These are phyloP conservation scores for Aspergillus fischeri DNA, from an alignment of 2,329 filamentous ascomycete genomes.

Conservation along the genomic window DNA sequence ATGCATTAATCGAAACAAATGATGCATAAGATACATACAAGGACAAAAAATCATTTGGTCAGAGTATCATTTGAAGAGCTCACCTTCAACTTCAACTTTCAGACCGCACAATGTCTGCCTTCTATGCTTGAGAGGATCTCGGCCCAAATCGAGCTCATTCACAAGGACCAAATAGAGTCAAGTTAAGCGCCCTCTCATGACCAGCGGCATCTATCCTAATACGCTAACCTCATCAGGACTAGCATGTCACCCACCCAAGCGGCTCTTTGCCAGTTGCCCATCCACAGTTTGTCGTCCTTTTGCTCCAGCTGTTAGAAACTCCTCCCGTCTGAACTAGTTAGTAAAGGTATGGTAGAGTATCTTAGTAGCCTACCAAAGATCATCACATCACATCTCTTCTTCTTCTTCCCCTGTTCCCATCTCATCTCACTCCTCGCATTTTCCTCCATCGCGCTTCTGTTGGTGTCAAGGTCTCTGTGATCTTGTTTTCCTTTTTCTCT, in stretches of 20 bases:
- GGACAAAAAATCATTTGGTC: background rate
- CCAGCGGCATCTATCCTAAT: background rate
- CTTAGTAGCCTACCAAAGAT: background rate
- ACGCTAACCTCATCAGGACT: conserved; percentile 14
- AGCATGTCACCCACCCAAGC: conserved; percentile 21
- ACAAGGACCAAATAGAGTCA: background rate
- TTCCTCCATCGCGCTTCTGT: conserved; percentile 22
- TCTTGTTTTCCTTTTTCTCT: conserved; percentile 5
- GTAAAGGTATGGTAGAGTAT: background rate
- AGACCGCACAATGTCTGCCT: background rate
- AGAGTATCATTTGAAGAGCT: background rate
- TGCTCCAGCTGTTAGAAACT: conserved; percentile 12
- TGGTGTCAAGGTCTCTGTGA: background rate
- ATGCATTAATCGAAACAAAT: background rate
- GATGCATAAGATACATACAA: background rate
- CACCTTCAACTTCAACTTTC: background rate
- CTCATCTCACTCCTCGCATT: conserved; percentile 22
- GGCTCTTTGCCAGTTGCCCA: conserved; percentile 21
- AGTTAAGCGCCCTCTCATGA: conserved; percentile 3
- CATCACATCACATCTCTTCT: conserved; percentile 18
- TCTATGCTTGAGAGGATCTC: background rate
- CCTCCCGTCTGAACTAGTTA: conserved; percentile 4
- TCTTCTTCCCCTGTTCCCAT: conserved; percentile 17
- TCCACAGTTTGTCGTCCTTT: conserved; percentile 21
- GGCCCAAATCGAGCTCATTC: background rate